phyloP scores from a whole-genome alignment of 805 yeast species.

The Sugiyamaella americana region DNA sequence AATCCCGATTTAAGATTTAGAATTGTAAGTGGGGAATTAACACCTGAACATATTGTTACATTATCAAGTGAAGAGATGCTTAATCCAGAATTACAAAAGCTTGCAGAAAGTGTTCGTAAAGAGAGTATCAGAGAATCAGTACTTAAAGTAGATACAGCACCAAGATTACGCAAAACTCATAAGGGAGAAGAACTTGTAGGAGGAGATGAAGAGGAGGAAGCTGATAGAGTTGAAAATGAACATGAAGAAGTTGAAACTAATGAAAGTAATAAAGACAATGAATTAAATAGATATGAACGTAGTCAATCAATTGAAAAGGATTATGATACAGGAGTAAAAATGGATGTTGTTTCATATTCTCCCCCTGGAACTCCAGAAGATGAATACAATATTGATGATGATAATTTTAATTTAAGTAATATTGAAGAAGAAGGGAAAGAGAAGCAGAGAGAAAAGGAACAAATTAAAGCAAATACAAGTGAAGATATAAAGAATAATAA shows the following conservation, averaged over 20 bases:
- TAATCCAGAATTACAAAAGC: conserved; percentile 65
- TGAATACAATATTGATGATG: not conserved
- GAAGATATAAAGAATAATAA: not conserved
- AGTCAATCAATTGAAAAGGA: conserved; percentile 5
- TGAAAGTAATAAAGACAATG: conserved; percentile 12
- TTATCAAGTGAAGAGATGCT: conserved; percentile 69
- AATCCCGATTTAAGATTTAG: conserved; percentile 52
- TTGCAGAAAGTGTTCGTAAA: conserved; percentile 64
- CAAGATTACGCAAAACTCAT: conserved; percentile 72
- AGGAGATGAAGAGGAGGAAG: conserved; percentile 33
- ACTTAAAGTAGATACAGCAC: conserved; percentile 51
- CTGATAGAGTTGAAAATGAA: conserved; percentile 3
- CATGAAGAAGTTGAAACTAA: conserved; percentile 20
- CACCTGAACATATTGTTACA: conserved; percentile 53
- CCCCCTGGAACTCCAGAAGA: not conserved
- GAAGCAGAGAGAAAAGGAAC: conserved; percentile 10
- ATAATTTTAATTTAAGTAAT: conserved; percentile 2
- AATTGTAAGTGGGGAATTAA: conserved; percentile 48
- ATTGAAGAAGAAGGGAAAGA: conserved; percentile 11
- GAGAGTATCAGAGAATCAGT: conserved; percentile 66
- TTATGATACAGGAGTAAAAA: conserved; percentile 12
- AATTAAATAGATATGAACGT: conserved; percentile 12
- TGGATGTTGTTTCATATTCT: not conserved
- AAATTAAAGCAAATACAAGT: conserved; percentile 5
- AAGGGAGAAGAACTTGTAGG: conserved; percentile 84